phyloP scores from a whole-genome alignment of 495 filamentous ascomycete genomes.

The Hyaloscypha variabilis region DNA sequence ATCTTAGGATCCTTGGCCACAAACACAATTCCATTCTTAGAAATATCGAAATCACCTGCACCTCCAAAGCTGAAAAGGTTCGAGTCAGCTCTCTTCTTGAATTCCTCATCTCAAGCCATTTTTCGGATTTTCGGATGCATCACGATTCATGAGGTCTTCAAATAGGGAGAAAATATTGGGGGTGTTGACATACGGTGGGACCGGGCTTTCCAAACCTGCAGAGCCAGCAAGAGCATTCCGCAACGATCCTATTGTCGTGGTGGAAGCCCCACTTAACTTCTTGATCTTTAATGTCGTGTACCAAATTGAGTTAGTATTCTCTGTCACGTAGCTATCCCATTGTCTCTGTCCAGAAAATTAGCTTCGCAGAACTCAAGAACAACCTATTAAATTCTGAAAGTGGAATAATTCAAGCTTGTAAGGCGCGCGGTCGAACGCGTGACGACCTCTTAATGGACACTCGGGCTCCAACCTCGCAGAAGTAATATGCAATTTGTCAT shows the following conservation, averaged over 20 bases:
- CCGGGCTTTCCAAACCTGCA: slow-evolving; percentile 47
- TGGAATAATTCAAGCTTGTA: neutral
- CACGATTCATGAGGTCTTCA: too few relatives aligned
- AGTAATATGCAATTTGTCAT: neutral
- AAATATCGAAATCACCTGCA: slow-evolving; percentile 59
- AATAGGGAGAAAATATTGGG: too few relatives aligned
- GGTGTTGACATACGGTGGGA: slow-evolving; percentile 39
- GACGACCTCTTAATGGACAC: neutral
- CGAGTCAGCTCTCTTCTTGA: neutral
- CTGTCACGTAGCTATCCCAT: slow-evolving; percentile 72
- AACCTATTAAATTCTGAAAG: neutral
- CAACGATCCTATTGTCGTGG: slow-evolving; percentile 43
- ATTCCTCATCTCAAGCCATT: too few relatives aligned
- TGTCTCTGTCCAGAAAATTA: slow-evolving; percentile 47
- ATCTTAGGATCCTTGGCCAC: slow-evolving; percentile 75
- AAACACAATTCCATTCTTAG: slow-evolving; percentile 67
- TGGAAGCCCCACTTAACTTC: slow-evolving; percentile 40
- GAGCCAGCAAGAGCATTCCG: slow-evolving; percentile 54
- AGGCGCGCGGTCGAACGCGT: neutral
- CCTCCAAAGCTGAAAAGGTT: slow-evolving; percentile 44
- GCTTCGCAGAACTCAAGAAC: neutral
- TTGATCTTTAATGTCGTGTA: slow-evolving; percentile 63
- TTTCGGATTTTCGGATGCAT: too few relatives aligned
- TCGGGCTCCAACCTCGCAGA: neutral
- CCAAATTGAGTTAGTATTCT: slow-evolving; percentile 73